Conservation (phyloP, 768 basidiomycete species). For the Mrakia blollopis region DNA sequence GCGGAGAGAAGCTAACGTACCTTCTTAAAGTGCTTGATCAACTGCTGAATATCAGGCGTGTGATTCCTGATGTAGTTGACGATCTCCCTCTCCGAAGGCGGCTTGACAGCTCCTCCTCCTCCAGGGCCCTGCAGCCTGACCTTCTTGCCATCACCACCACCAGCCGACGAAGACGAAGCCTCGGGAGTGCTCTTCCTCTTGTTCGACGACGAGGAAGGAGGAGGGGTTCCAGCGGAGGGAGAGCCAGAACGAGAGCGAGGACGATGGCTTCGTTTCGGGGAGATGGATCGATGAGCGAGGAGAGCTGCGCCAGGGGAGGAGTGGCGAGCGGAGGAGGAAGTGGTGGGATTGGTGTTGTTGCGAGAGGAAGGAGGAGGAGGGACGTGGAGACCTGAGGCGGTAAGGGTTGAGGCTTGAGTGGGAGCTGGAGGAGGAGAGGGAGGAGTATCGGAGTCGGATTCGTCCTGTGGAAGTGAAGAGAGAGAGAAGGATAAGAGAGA, state of each 20-base stretch:
- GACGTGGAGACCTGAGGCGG: conserved; percentile 16
- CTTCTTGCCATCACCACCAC: conserved; percentile 22
- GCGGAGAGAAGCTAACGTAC: background rate
- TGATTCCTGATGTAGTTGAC: conserved; percentile 22
- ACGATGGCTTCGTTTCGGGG: conserved; percentile 11
- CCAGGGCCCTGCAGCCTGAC: conserved; percentile 1
- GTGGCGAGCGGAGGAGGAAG: background rate
- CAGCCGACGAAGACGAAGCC: background rate
- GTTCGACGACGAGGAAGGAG: background rate
- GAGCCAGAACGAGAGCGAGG: conserved; percentile 1
- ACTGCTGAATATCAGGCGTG: conserved; percentile 14
- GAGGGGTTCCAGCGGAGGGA: background rate
- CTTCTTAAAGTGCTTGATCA: conserved; percentile 32
- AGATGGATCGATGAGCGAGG: conserved; percentile 30
- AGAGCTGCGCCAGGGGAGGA: conserved; percentile 25
- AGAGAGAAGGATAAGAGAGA: background rate
- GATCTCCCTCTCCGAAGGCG: conserved; percentile 23
- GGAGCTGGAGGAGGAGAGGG: conserved; percentile 11
- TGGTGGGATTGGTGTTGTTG: background rate
- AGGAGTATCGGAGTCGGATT: conserved; percentile 21
- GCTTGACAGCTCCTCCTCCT: conserved; percentile 10
- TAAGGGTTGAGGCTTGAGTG: background rate
- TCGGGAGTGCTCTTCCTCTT: conserved; percentile 30
- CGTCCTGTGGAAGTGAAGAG: conserved; percentile 4
- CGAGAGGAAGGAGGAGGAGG: conserved; percentile 10